Evolutionary conservation across 1,284 basidiomycete species (phyloP).

Genomic region (Rhodotorula sp.): DNA sequence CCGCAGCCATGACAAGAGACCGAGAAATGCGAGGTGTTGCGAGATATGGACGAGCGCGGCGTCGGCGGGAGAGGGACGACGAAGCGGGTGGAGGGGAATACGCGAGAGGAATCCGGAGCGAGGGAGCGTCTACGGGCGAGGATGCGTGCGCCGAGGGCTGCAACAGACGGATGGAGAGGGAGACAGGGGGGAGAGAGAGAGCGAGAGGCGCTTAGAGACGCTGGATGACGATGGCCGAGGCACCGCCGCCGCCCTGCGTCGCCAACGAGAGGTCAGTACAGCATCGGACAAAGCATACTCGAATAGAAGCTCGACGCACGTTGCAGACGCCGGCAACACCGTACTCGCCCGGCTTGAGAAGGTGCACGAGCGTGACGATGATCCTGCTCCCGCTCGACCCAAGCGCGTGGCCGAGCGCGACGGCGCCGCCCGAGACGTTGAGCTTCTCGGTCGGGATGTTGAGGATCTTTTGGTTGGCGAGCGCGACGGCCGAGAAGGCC

Average conservation of each 20-base stretch:
- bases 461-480: slow-evolving; percentile 53
- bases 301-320: slow-evolving; percentile 49
- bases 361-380: slow-evolving; percentile 89
- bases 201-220: slow-evolving; percentile 60
- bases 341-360: slow-evolving; percentile 91
- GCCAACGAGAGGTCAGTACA: slow-evolving; percentile 29
- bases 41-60: not conserved
- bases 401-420: slow-evolving; percentile 68
- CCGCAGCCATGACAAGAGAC: too few relatives aligned
- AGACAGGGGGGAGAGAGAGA: not conserved
- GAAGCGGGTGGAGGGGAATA: not conserved
- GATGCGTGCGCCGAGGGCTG: not conserved
- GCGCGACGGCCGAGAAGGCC: slow-evolving; percentile 53
- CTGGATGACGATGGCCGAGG: slow-evolving; percentile 86
- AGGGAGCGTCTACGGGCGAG: not conserved
- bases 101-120: not conserved
- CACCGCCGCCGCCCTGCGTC: slow-evolving; percentile 74
- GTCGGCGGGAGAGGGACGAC: not conserved
- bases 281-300: not conserved
- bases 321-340: slow-evolving; percentile 98
- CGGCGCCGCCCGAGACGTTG: slow-evolving; percentile 77
- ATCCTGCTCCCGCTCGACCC: slow-evolving; percentile 88
- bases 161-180: not conserved
- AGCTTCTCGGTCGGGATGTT: slow-evolving; percentile 74
- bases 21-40: not conserved